Conservation (phyloP, 2,329 filamentous ascomycete genomes). For the Fusarium longipes region DNA sequence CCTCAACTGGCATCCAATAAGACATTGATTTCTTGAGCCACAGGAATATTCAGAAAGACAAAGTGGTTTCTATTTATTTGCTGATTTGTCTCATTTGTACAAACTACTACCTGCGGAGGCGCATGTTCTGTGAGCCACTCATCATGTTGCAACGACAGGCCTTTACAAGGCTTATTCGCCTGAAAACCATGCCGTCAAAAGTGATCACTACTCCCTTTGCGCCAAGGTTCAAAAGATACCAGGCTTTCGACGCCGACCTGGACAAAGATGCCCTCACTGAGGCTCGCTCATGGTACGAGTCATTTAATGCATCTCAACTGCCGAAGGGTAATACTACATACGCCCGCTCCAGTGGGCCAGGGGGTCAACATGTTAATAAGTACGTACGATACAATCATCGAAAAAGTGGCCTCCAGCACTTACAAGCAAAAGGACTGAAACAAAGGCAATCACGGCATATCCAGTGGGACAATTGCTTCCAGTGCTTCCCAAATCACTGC, state of each 20-base stretch:
- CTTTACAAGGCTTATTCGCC: not conserved
- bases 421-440: conserved; percentile 65
- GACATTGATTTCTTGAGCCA: not conserved
- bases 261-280: conserved; percentile 63
- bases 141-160: conserved; percentile 33
- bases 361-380: conserved; percentile 73
- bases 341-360: conserved; percentile 69
- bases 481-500: conserved; percentile 61
- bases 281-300: conserved; percentile 63
- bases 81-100: not conserved
- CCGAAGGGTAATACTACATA: conserved; percentile 65
- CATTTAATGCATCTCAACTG: conserved; percentile 57
- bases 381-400: conserved; percentile 50
- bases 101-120: not conserved
- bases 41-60: not conserved
- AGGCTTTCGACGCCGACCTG: conserved; percentile 62
- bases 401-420: conserved; percentile 54
- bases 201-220: conserved; percentile 10
- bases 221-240: conserved; percentile 53
- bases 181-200: not conserved
- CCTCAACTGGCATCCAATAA: not conserved
- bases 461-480: conserved; percentile 59
- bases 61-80: not conserved
- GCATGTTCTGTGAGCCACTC: not conserved
- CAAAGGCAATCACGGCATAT: conserved; percentile 68